phyloP scores from a whole-genome alignment of 495 filamentous ascomycete species.

The Penicillium egyptiacum region DNA sequence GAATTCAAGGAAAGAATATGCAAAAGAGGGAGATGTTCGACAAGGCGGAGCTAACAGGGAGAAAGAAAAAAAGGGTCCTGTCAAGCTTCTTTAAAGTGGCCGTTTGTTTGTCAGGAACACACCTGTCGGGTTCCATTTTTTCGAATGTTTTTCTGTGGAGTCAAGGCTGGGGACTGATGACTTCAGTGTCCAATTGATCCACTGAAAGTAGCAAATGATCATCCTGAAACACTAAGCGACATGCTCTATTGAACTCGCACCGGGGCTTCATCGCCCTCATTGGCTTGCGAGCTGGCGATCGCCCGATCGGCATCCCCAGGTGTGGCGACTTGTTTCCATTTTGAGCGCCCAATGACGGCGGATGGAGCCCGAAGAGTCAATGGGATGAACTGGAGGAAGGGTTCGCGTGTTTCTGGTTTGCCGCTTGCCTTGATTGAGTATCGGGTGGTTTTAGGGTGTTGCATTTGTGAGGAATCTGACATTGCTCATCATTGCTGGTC shows the following conservation, averaged over 20 bases:
- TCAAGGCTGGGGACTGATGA: conserved; percentile 3
- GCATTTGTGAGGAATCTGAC: conserved; percentile 10
- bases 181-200: conserved; percentile 4
- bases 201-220: conserved; percentile 4
- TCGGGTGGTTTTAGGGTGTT: conserved; percentile 4
- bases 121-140: conserved; percentile 9
- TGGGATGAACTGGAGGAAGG: background rate
- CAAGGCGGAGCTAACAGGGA: background rate
- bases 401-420: conserved; percentile 11
- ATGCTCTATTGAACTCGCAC: conserved; percentile 13
- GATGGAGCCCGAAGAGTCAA: background rate
- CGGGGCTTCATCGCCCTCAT: background rate
- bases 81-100: conserved; percentile 9
- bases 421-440: conserved; percentile 3
- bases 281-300: conserved; percentile 9
- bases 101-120: conserved; percentile 5
- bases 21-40: conserved; percentile 6
- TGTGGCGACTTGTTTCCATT: conserved; percentile 11
- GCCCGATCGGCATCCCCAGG: conserved; percentile 14
- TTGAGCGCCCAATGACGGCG: conserved; percentile 5
- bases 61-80: background rate
- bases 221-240: conserved; percentile 15
- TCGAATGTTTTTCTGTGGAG: conserved; percentile 13
- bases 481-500: conserved; percentile 5
- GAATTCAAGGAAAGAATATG: conserved; percentile 4